Percentiles rank a stretch among this genome's conserved stretches.
phyloP scores from a whole-genome alignment of 768 basidiomycete species.

The Pholiota conissans region DNA sequence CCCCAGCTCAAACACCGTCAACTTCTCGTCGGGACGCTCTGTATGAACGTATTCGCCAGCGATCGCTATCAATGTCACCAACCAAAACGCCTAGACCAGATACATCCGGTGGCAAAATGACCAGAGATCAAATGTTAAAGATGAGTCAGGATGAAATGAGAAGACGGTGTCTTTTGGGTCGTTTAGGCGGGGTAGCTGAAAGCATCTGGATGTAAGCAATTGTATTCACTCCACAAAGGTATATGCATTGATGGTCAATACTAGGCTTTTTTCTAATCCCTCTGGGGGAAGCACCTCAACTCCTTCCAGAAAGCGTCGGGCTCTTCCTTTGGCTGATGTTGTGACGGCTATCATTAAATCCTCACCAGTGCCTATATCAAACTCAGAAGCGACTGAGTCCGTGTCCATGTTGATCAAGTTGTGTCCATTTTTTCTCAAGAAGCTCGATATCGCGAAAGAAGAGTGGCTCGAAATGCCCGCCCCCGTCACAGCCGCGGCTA shows the following conservation, averaged over 20 bases:
- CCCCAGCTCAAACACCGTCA: constrained; percentile 67
- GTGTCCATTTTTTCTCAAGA: constrained; percentile 81
- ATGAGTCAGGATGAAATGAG: constrained; percentile 79
- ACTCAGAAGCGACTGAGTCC: constrained; percentile 77
- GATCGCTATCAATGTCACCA: constrained; percentile 68
- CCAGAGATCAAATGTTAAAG: constrained; percentile 67
- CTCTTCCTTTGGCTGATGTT: constrained; percentile 68
- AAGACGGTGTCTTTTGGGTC: constrained; percentile 72
- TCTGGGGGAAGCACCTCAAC: constrained; percentile 46
- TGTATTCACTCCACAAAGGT: constrained; percentile 1
- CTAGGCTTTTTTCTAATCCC: constrained; percentile 74
- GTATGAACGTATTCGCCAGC: constrained; percentile 77
- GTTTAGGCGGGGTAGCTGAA: constrained; percentile 80
- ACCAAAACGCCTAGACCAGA: constrained; percentile 51
- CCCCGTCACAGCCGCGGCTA: constrained; percentile 18
- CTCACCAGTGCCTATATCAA: constrained; percentile 77
- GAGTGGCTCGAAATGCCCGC: constrained; percentile 68
- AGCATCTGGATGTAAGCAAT: constrained; percentile 82
- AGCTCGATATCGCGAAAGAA: constrained; percentile 57
- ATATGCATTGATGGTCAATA: constrained; percentile 1
- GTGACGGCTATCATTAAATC: constrained; percentile 73
- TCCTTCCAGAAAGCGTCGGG: constrained; percentile 69
- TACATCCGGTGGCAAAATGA: constrained; percentile 40
- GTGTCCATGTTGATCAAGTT: constrained; percentile 62
- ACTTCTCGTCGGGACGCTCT: constrained; percentile 78